Evolutionary conservation across 306 rosid species (phyloP), one percentile per base, ranked within the genome.

Genomic region (Corylus avellana): DNA sequence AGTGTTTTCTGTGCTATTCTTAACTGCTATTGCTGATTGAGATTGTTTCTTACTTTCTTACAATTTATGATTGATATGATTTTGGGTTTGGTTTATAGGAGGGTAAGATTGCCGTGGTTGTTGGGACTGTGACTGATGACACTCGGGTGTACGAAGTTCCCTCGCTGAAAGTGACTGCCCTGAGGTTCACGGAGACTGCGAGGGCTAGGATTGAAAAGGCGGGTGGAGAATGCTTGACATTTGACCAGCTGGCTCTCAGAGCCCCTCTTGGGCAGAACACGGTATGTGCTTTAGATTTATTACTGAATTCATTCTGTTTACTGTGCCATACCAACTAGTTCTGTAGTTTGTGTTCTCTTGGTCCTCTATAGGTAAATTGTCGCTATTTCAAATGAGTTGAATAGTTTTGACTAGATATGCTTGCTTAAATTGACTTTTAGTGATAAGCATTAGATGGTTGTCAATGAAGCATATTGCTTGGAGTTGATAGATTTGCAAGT

Each of bases 111-210:
- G 93, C 89, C 5, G 93, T 86, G 25, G 63, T 90, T 72, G 91
- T 88, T 8, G 93, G 93, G 2, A 81, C 90, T 0, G 90, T 90
- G 53, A 88, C 93, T 0, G 93, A 90, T 27, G 91, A 90, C 71
- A 86, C 82, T 77, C 58, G 91, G 2, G 90, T 86, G 5, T 70
- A 81, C 1, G 89, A 90, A 2, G 89, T 90, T 1, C 91, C 93
- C 17, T 69, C 84, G 1, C 49, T 90, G 7, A 90, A 88, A 75
- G 92, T 90, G 10, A 79, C 90, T 55, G 94, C 91, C n/a, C 82
- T 90, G 48, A 86, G 94, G 85, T 90, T 90, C 90, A 90, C 94
- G 0, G 92, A 90, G 75, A 90, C 90, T 17, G 94, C 94, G 17
- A 82, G 93, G 66, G 91, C 91, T 51, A 85, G 91, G 79, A 90